Percentiles rank a stretch among this genome's conserved stretches.
These are phyloP conservation scores for Nicotiana tomentosiformis DNA, from an alignment of 257 asterid genomes.

Conservation along the genomic window DNA sequence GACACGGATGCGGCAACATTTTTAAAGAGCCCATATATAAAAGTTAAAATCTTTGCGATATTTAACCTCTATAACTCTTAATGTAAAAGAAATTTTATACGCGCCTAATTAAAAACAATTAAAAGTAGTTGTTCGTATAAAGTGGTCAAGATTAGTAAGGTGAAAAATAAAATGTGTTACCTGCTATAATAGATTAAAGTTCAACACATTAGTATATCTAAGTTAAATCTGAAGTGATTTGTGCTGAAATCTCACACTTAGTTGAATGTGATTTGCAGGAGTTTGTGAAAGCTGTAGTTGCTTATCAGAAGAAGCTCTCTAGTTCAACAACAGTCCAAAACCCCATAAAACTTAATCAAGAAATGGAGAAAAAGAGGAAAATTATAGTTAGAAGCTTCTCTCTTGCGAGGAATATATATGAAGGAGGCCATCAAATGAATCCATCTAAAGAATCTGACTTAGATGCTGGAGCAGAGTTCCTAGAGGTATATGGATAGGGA, in stretches of 20 bases:
- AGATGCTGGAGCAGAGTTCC: conserved; percentile 30
- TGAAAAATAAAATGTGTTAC: too few species aligned
- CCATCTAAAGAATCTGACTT: conserved; percentile 22
- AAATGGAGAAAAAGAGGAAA: conserved; percentile 39
- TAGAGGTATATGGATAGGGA: conserved; percentile 19
- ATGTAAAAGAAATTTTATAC: too few species aligned
- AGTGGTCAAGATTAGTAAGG: too few species aligned
- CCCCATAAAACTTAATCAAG: conserved; percentile 25
- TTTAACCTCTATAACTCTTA: too few species aligned
- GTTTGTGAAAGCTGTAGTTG: conserved; percentile 42
- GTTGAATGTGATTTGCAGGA: conserved; percentile 17
- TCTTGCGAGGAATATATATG: conserved; percentile 30
- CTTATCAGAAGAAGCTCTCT: conserved; percentile 35
- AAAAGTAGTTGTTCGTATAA: too few species aligned
- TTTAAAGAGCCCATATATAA: too few species aligned
- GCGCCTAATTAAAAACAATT: too few species aligned
- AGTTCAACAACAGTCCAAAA: conserved; percentile 17
- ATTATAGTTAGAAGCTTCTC: conserved; percentile 33
- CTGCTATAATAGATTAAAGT: too few species aligned
- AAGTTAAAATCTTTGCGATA: too few species aligned
- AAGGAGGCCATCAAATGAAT: conserved; percentile 10
- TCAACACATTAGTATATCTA: too few species aligned
- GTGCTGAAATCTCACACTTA: not conserved
- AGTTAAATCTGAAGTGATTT: too few species aligned
- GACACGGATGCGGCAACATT: too few species aligned